Conservation (phyloP, 1,284 basidiomycete species). For the Moesziomyces sp. region DNA sequence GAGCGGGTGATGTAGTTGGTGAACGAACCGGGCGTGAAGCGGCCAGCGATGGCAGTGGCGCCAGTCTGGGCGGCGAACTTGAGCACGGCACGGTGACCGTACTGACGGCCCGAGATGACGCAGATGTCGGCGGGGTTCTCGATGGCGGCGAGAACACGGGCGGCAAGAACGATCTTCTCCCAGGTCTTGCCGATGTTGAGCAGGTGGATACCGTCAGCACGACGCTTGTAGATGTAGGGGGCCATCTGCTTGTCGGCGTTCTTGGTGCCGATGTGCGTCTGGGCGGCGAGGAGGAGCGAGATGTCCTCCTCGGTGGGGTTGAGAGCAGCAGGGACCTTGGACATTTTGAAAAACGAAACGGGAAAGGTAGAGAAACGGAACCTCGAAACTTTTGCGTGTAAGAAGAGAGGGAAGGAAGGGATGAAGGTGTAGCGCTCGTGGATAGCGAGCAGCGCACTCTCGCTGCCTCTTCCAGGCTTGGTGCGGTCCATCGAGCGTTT, state of each 20-base stretch:
- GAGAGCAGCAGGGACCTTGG: conserved; percentile 89
- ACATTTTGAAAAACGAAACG: conserved; percentile 33
- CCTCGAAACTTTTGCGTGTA: conserved; percentile 54
- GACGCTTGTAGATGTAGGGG: conserved; percentile 96
- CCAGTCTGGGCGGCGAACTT: conserved; percentile 98
- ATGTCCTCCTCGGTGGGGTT: conserved; percentile 97
- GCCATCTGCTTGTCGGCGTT: conserved; percentile 99
- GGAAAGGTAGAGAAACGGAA: conserved; percentile 27
- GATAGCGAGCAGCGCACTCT: conserved; percentile 20
- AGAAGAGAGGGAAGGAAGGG: conserved; percentile 30
- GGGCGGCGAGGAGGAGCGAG: conserved; percentile 90
- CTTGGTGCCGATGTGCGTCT: conserved; percentile 88
- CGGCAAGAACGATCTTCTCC: conserved; percentile 82
- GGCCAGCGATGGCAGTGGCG: conserved; percentile 96
- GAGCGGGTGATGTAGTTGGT: conserved; percentile 99
- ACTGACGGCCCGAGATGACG: conserved; percentile 96
- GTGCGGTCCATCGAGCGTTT: neutral
- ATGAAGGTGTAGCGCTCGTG: conserved; percentile 11
- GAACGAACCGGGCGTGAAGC: conserved; percentile 95
- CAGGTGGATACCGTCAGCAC: conserved; percentile 96
- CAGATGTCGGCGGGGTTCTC: conserved; percentile 98
- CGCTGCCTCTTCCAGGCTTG: neutral
- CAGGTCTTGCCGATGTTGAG: conserved; percentile 99
- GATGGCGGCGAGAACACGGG: conserved; percentile 71
- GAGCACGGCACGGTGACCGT: conserved; percentile 98